phyloP scores from a whole-genome alignment of 2,329 filamentous ascomycete genomes.

The Venturia aucupariae region DNA sequence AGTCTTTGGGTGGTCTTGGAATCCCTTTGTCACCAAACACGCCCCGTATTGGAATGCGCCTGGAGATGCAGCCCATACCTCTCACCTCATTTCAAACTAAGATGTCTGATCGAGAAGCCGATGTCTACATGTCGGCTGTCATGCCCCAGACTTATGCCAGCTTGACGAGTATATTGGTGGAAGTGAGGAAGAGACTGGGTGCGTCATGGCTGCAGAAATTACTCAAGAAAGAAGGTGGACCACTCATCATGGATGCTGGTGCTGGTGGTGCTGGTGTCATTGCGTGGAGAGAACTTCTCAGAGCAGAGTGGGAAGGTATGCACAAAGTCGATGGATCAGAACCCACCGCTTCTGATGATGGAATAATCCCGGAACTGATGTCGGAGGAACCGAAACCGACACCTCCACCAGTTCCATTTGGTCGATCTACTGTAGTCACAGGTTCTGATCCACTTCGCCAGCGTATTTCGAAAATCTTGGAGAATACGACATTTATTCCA shows the following conservation, averaged over 20 bases:
- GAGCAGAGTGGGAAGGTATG: conserved; percentile 72
- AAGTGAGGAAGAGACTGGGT: conserved; percentile 65
- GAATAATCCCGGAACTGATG: conserved; percentile 24
- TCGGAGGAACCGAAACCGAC: conserved; percentile 31
- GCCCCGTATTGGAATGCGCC: conserved; percentile 41
- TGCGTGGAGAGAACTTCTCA: conserved; percentile 68
- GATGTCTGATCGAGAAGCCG: conserved; percentile 68
- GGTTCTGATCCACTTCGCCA: conserved; percentile 66
- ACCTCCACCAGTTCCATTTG: conserved; percentile 42
- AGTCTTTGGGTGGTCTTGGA: conserved; percentile 64
- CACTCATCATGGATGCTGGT: conserved; percentile 65
- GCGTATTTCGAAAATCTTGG: conserved; percentile 65
- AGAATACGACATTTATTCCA: conserved; percentile 87
- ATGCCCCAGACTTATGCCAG: conserved; percentile 64
- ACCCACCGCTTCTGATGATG: conserved; percentile 19
- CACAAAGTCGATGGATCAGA: conserved; percentile 21
- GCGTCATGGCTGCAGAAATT: conserved; percentile 59
- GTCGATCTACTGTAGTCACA: conserved; percentile 72
- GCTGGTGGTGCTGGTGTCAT: conserved; percentile 63
- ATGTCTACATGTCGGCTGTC: conserved; percentile 60
- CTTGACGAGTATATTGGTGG: conserved; percentile 57
- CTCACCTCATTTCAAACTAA: conserved; percentile 54
- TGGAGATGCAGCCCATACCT: conserved; percentile 55
- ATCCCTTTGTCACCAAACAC: conserved; percentile 71
- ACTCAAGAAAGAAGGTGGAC: conserved; percentile 48